Evolutionary conservation across 805 yeast species (phyloP), one percentile per base, ranked within the genome.

Genomic region (Pichia insulana): DNA sequence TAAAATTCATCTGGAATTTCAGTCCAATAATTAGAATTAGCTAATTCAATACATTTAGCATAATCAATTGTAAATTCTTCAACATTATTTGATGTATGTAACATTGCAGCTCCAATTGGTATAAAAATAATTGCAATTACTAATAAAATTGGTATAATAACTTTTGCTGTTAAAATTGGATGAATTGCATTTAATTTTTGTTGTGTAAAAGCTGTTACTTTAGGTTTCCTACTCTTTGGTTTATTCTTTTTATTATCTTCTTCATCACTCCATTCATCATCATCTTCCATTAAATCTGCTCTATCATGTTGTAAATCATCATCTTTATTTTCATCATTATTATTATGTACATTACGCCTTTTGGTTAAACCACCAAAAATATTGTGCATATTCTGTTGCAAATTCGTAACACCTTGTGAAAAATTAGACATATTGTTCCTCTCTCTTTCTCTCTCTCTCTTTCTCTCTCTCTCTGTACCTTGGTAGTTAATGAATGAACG

Each of bases 111-210:
- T 6, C 98, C 98, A 37, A 92, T 70, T 2, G 97, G 97, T 0
- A 94, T 84, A 63, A 92, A 90, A 5, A 92, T 70, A 26, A 87
- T 67, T 0, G 95, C 87, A 38, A 86, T 63, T 20, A 78, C 50
- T 42, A 88, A 70, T 46, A 92, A 71, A 30, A 89, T 66, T 8
- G 97, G 97, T 39, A 92, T 76, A 44, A 90, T 96, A 10, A 94
- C 83, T 54, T 80, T 81, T 20, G 97, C 97, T 2, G 97, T 85
- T 44, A 90, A 71, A 41, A 90, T 86, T 2, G 97, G 98, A 56
- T 74, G 73, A 47, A 67, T 64, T 0, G 80, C 80, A 41, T 63
- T 67, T 41, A 76, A 60, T 44, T 73, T 58, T 51, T 76, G 81
- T 54, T 76, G 81, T 37, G 76, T 69, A 51, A 76, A 76, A 10